Evolutionary conservation across 805 yeast species (phyloP), one percentile per base, ranked within the genome.

Genomic region (Wickerhamia fluorescens): DNA sequence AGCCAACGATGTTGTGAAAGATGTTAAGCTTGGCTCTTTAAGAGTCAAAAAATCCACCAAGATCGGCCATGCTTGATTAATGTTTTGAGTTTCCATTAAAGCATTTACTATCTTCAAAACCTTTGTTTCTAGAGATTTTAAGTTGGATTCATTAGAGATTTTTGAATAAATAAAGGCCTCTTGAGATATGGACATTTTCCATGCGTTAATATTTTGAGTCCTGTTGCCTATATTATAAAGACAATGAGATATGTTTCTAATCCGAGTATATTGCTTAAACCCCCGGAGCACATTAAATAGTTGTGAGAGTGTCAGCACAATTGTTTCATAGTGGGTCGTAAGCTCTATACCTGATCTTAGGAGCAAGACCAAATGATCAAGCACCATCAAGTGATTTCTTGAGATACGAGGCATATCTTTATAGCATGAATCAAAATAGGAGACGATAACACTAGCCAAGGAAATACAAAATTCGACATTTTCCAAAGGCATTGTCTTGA

Each of bases 211-310:
- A 24, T 16, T 18, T 14, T 12, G 14, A 11, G 16, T 15, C 16
- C 20, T 30, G 25, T 26, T 12, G 1, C 68, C 71, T 27, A 55
- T 41, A 33, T 68, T 64, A 40, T 57, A 71, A 5, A 61, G 45
- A 8, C 73, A 27, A 36, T 67, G 70, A 3, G 75, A 62, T 3
- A 73, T 36, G 40, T 71, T 71, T 27, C 61, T 51, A 5, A 68
- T 44, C 32, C 78, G 45, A 36, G 65, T 69, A 12, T 25, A 29
- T 20, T 56, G 65, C 18, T 48, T 57, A 27, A 47, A 41, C 5
- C 35, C 25, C 12, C 34, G 26, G n/a, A 56, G 31, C 3, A 33
- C 37, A 1, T 14, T 11, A 24, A 27, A 27, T 15, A 30, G 19
- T 20, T 28, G 33, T 10, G 20, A 18, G 20, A 18, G 20, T 8